These are phyloP conservation scores for Gossypium sturtianum DNA, from an alignment of 345 rosid genomes.

Conservation along the genomic window DNA sequence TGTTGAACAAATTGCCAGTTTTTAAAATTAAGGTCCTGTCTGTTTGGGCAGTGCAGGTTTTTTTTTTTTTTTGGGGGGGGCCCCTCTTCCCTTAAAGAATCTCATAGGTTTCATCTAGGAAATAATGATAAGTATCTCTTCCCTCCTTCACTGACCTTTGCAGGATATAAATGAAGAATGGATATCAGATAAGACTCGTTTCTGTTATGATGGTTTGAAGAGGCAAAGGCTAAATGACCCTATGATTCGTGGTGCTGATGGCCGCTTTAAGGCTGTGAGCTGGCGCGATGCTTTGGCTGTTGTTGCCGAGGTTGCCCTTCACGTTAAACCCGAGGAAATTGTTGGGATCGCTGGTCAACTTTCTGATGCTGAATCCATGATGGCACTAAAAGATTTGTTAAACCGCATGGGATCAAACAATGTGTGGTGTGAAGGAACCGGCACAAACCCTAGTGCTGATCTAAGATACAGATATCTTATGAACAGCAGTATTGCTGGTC, in stretches of 20 bases:
- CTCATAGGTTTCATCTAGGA: not conserved
- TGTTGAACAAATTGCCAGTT: no score
- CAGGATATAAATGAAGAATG: constrained; percentile 99
- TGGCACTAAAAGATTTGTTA: constrained; percentile 86
- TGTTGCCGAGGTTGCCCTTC: constrained; percentile 74
- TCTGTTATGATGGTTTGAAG: constrained; percentile 92
- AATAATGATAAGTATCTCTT: not conserved
- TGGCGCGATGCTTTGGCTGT: constrained; percentile 96
- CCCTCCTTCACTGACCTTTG: constrained; percentile 18
- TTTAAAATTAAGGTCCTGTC: no score
- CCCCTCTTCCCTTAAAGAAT: not conserved
- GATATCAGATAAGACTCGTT: constrained; percentile 98
- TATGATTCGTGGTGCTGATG: constrained; percentile 91
- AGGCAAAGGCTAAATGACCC: constrained; percentile 99
- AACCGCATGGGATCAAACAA: constrained; percentile 95
- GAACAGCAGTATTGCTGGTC: constrained; percentile 84
- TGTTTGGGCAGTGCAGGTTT: no score
- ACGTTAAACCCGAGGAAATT: constrained; percentile 76
- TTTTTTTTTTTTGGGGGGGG: no score
- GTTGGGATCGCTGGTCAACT: constrained; percentile 89
- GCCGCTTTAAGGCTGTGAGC: constrained; percentile 78
- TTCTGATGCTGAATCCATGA: constrained; percentile 99
- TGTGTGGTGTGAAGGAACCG: constrained; percentile 92
- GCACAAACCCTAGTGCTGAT: constrained; percentile 72
- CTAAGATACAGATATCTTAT: constrained; percentile 81